Conservation (phyloP, 23 red algal species). For the Porphyridium purpureum region DNA sequence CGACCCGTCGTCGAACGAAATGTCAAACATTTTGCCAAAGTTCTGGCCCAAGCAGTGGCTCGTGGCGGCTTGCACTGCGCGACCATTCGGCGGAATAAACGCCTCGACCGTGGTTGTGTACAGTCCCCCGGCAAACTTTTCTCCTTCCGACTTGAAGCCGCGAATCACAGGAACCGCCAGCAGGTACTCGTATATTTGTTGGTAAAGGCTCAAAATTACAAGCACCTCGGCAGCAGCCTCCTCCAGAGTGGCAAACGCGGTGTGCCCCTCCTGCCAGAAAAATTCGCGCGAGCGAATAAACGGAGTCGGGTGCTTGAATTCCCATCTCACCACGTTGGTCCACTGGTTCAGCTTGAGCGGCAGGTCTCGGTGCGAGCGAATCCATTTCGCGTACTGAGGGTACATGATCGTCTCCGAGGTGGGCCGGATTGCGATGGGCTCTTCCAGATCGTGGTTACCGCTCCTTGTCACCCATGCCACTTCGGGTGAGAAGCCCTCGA, state of each 20-base stretch:
- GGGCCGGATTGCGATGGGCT: constrained; percentile 86
- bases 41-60: constrained; percentile 97
- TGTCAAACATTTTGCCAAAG: constrained; percentile 95
- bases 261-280: constrained; percentile 99
- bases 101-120: constrained; percentile 98
- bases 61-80: constrained; percentile 90
- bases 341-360: constrained; percentile 97
- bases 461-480: constrained; percentile 92
- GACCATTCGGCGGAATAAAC: constrained; percentile 83
- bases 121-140: constrained; percentile 93
- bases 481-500: constrained; percentile 96
- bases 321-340: constrained; percentile 99
- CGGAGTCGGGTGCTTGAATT: constrained; percentile 94
- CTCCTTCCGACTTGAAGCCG: constrained; percentile 70
- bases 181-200: constrained; percentile 82
- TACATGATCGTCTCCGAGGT: constrained; percentile 99
- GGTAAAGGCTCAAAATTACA: constrained; percentile 72
- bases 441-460: constrained; percentile 63
- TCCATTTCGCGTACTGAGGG: constrained; percentile 95
- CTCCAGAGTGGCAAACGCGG: constrained; percentile 69
- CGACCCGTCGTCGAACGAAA: constrained; percentile 49
- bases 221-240: constrained; percentile 89
- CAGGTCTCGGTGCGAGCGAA: constrained; percentile 90
- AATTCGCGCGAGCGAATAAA: constrained; percentile 99
- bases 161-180: constrained; percentile 94